phyloP scores from a whole-genome alignment of 148 eudicot species.

The Heliosperma pusillum region DNA sequence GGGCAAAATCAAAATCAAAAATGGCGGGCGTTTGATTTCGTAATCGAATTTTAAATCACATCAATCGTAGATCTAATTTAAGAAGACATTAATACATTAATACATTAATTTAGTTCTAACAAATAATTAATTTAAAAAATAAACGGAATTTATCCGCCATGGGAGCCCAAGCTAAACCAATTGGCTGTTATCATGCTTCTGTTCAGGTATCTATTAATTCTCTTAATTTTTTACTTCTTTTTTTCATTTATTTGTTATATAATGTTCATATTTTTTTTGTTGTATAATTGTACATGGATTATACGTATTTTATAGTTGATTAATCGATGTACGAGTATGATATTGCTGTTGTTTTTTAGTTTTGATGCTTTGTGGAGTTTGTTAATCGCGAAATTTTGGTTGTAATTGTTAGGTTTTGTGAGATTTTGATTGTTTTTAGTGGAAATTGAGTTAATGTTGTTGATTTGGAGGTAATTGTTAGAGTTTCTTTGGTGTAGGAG shows the following conservation, averaged over 20 bases:
- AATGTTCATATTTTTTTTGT: background rate
- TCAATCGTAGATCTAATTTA: too few species aligned
- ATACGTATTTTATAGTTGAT: background rate
- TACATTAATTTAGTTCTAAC: background rate
- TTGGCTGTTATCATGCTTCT: constrained; percentile 77
- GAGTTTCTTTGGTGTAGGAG: constrained; percentile 48
- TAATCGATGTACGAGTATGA: background rate
- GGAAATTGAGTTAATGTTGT: constrained; percentile 4
- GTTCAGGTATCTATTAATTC: constrained; percentile 55
- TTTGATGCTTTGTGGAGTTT: background rate
- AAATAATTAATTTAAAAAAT: too few species aligned
- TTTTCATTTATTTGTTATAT: background rate
- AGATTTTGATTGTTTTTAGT: background rate
- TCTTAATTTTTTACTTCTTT: background rate
- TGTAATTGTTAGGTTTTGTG: background rate
- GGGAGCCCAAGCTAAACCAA: constrained; percentile 49
- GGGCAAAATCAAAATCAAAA: background rate
- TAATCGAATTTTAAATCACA: background rate
- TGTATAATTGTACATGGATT: background rate
- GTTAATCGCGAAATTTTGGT: background rate
- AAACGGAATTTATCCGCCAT: background rate
- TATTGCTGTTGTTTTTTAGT: background rate
- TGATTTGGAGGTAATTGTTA: constrained; percentile 12
- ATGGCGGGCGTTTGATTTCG: background rate
- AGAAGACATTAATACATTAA: background rate